These are phyloP conservation scores for Mortierella sp. DNA, from an alignment of 371 early-diverging fungal genomes.

Conservation along the genomic window DNA sequence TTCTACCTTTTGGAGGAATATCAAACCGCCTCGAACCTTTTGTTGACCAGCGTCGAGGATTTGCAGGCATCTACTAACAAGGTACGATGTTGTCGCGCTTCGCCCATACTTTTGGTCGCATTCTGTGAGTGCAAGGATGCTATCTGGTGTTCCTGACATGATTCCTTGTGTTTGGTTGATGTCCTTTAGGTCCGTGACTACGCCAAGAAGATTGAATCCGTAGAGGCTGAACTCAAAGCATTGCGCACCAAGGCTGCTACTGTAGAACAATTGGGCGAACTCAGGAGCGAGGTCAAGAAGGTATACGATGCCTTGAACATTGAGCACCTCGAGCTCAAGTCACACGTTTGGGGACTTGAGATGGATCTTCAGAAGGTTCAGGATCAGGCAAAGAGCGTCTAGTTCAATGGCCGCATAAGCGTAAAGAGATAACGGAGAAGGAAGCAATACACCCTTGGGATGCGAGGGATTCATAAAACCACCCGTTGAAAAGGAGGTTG, in stretches of 20 bases:
- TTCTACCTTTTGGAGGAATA: constrained; percentile 86
- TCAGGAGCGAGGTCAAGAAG: constrained; percentile 73
- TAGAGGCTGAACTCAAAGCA: constrained; percentile 72
- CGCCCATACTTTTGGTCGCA: too few species aligned
- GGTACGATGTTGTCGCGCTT: constrained; percentile 54
- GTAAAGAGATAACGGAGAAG: neutral
- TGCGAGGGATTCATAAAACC: too few species aligned
- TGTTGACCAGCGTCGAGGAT: constrained; percentile 79
- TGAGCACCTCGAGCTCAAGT: constrained; percentile 80
- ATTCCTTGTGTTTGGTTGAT: constrained; percentile 1
- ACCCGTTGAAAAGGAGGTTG: too few species aligned
- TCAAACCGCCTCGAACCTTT: constrained; percentile 73
- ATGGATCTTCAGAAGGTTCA: constrained; percentile 61
- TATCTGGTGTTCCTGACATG: too few species aligned
- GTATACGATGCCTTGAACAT: constrained; percentile 77
- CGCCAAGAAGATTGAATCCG: constrained; percentile 78
- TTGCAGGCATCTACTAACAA: constrained; percentile 80
- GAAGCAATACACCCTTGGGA: too few species aligned
- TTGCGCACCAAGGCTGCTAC: constrained; percentile 71
- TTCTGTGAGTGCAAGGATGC: too few species aligned
- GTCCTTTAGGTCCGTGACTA: constrained; percentile 77
- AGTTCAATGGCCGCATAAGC: neutral
- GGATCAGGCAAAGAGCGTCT: constrained; percentile 50
- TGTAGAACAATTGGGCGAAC: constrained; percentile 71
- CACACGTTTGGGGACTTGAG: constrained; percentile 80